Evolutionary conservation across 2,329 filamentous ascomycete species (phyloP).

Genomic region (Diaporthe citrichinensis): DNA sequence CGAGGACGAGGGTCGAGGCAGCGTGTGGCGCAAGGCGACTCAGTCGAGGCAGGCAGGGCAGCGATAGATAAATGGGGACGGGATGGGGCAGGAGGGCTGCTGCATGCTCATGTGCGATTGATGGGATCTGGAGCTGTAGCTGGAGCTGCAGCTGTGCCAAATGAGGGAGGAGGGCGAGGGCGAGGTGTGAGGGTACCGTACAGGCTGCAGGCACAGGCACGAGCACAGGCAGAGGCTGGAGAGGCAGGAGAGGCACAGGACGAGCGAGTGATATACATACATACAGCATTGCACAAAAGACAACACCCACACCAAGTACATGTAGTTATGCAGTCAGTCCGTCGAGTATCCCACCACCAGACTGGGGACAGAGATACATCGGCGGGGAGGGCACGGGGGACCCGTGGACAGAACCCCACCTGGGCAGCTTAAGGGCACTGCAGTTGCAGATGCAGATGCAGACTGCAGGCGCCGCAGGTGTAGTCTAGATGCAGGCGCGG

Average conservation of each 20-base stretch:
- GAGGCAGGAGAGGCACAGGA: constrained; percentile 1
- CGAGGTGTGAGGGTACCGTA: constrained; percentile 2
- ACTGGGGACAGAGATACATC: constrained; percentile 22
- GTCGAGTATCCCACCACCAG: constrained; percentile 20
- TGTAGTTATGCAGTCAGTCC: constrained; percentile 9
- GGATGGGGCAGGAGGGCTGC: constrained; percentile 36
- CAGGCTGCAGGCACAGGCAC: neutral
- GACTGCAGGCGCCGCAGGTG: constrained; percentile 20
- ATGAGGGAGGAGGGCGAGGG: constrained; percentile 31
- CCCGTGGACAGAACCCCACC: constrained; percentile 24
- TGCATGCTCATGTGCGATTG: constrained; percentile 32
- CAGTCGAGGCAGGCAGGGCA: constrained; percentile 37
- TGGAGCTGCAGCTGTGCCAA: constrained; percentile 32
- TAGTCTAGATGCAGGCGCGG: constrained; percentile 10
- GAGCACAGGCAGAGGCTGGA: neutral
- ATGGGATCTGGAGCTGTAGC: constrained; percentile 35
- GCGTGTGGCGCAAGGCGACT: constrained; percentile 33
- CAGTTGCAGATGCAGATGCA: constrained; percentile 26
- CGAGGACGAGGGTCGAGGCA: constrained; percentile 20
- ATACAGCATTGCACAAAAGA: neutral
- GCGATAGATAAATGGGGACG: constrained; percentile 38
- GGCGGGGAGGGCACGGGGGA: constrained; percentile 26
- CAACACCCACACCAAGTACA: neutral
- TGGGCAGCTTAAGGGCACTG: neutral
- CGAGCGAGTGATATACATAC: constrained; percentile 24